Conservation (phyloP, 2,329 filamentous ascomycete genomes). For the Colletotrichum brevisporum region DNA sequence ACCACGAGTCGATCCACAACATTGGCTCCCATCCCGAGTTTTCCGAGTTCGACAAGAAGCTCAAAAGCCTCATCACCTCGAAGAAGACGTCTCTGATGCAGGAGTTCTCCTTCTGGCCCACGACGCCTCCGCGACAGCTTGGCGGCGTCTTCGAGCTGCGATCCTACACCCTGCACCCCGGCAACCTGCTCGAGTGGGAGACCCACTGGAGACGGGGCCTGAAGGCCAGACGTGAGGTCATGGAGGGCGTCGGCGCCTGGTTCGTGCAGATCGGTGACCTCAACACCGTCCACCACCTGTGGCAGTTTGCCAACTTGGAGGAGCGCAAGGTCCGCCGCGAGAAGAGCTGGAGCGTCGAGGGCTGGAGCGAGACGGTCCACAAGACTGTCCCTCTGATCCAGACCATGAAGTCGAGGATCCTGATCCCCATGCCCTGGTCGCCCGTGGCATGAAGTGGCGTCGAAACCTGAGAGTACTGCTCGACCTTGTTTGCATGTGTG, state of each 20-base stretch:
- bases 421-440: conserved; percentile 97
- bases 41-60: conserved; percentile 84
- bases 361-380: conserved; percentile 97
- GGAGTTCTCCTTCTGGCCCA: conserved; percentile 99
- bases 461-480: not conserved
- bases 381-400: conserved; percentile 98
- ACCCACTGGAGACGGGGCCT: conserved; percentile 96
- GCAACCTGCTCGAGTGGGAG: conserved; percentile 98
- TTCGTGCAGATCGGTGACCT: conserved; percentile 98
- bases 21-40: conserved; percentile 90
- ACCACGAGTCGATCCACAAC: conserved; percentile 90
- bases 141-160: conserved; percentile 96
- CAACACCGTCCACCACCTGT: conserved; percentile 97
- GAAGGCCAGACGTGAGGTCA: conserved; percentile 91
- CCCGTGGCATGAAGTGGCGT: conserved; percentile 77
- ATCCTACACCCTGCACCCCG: conserved; percentile 95
- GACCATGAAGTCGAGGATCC: conserved; percentile 92
- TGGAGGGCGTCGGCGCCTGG: conserved; percentile 99
- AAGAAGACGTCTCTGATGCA: conserved; percentile 97
- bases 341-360: conserved; percentile 94
- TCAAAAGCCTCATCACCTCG: conserved; percentile 85
- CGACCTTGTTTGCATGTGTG: not conserved
- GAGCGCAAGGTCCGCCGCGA: conserved; percentile 92
- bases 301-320: conserved; percentile 98
- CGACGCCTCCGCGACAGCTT: conserved; percentile 87